Evolutionary conservation across 1,139 yeast genomes (phyloP), one percentile per base, ranked within the genome.

Genomic region (Protomyces gravidus): DNA sequence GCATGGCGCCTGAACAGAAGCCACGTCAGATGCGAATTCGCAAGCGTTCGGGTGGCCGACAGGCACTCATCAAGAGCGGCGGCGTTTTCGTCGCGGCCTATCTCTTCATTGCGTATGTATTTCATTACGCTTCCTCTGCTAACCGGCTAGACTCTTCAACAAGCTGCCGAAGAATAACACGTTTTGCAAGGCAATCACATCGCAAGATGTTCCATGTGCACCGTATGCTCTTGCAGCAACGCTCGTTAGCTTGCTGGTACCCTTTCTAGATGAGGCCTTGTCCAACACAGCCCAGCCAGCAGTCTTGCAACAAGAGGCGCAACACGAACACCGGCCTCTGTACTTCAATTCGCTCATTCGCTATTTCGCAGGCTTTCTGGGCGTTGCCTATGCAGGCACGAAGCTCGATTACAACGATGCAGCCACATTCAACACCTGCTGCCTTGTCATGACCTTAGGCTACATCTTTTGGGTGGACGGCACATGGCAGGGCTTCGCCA

Each of bases 341-440:
- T 39, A 50, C 2, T 46, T 36, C 46, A 53, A 39, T 17, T 19
- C 46, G 15, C 17, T 53, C 9, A 28, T 53, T 3, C 36, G 58
- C 17, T 53, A 53, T 21, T 53, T 53, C 30, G 58, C 58, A 4
- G 58, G 58, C 21, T 46, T 53, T 26, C 51, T 53, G 11, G 58
- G 58, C 4, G 46, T 53, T 13, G 51, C 58, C 5, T 46, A 46
- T 32, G 58, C 58, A 2, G 58, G 58, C 5, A 46, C 58, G 3
- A 53, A 53, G 19, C 47, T 53, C 13, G 58, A 53, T 39, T 53
- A 45, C 39, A 45, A 50, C 17, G 51, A 53, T 15, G 26, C 58
- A 3, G 47, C 58, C n/a, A 50, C 47, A 15, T 53, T 53, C 51
- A 53, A 46, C 21, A 25, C 48, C 11, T 53, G 58, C 21, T 50